Evolutionary conservation across 2,329 filamentous ascomycete genomes (phyloP), one percentile per base, ranked within the genome.

Genomic region (Colletotrichum sp.): DNA sequence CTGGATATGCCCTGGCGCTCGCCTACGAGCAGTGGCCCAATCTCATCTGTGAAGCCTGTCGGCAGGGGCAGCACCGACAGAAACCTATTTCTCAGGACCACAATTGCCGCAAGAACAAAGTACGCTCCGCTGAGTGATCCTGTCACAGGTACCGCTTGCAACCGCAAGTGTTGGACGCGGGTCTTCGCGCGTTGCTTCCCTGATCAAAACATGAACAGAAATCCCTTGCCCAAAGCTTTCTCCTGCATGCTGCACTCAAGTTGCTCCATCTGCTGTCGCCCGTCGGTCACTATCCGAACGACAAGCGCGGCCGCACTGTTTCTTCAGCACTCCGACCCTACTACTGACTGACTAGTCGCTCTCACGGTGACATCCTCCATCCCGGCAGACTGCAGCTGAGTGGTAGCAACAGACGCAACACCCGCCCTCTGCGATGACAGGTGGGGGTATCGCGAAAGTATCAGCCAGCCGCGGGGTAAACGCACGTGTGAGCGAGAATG

Each of bases 401-500:
- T 55, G 64, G 71, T 52, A 36, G 55, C 48, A 75, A 36, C 36
- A 71, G 48, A 66, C 67, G 72, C 60, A 68, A 36, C 72, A 72
- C 39, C 72, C 67, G 67, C 57, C 57, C 55, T 72, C 36, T 72
- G 30, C 15, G 26, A 22, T 10, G 12, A 24, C 36, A 30, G 30
- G 52, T 39, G 39, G 39, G 30, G 36, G 52, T 63, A 44, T 44
- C 22, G n/a, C 39, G 28, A 22, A 24, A 24, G 34, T 44, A 57
- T 26, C 63, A 75, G 55, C 36, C 32, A 55, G 72, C 55, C 68
- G 69, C 63, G 68, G 69, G 72, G 63, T 75, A 68, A 32, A 22
- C 48, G 26, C 65, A 69, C 44, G 59, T 30, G 59, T 55, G 15
- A n/a, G 32, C 28, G n/a, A 62, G 24, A 52, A 64, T 66, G 52